These are phyloP conservation scores for Colletotrichum australisinense DNA, from an alignment of 2,329 filamentous ascomycete genomes.

Conservation along the genomic window DNA sequence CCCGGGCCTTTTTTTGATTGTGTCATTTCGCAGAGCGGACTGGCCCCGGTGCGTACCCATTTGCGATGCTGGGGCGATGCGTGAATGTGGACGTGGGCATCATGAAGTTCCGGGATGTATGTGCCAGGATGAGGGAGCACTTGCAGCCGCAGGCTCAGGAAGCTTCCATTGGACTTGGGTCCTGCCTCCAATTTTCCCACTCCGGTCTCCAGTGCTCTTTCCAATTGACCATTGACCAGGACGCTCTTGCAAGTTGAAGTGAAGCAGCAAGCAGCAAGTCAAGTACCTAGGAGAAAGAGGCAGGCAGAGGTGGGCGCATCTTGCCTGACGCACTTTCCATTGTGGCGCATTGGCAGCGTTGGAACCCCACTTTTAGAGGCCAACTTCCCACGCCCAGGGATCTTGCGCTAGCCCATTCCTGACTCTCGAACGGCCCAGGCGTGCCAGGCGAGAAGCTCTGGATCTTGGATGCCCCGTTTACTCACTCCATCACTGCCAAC, in stretches of 20 bases:
- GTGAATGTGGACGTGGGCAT: constrained; percentile 11
- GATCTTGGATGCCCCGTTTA: constrained; percentile 21
- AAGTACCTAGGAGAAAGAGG: background rate
- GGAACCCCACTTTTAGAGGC: constrained; percentile 29
- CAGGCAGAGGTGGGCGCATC: background rate
- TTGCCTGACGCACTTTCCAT: background rate
- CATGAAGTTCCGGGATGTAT: background rate
- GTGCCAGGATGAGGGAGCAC: background rate
- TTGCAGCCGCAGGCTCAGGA: background rate
- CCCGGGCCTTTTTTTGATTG: constrained; percentile 19
- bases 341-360: background rate
- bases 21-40: constrained; percentile 27
- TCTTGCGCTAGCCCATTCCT: constrained; percentile 28
- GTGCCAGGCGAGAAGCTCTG: background rate
- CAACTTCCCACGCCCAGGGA: constrained; percentile 12
- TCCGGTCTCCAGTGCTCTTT: too few species aligned
- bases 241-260: too few species aligned
- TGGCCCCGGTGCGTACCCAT: constrained; percentile 7
- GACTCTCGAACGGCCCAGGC: constrained; percentile 25
- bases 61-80: background rate
- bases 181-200: too few species aligned
- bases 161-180: too few species aligned
- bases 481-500: background rate
- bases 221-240: too few species aligned
- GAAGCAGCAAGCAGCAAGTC: background rate